Percentiles rank a stretch among this genome's conserved stretches.
Evolutionary conservation across 2,329 filamentous ascomycete genomes (phyloP).

Genomic region (Neocucurbitaria cava): DNA sequence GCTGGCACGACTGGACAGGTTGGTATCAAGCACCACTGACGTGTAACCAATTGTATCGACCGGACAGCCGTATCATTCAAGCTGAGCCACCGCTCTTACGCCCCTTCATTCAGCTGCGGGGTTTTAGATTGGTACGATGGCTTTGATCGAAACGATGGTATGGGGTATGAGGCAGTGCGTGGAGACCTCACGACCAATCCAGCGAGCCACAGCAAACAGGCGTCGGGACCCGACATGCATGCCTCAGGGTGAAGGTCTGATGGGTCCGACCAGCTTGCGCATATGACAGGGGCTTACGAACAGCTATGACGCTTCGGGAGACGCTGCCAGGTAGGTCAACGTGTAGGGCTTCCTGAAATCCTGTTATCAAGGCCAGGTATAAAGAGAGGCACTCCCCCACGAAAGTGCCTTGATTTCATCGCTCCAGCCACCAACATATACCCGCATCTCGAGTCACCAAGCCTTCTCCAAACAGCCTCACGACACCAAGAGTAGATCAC

Average conservation of each 20-base stretch:
- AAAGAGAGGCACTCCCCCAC: slow-evolving; percentile 6
- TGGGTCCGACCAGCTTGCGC: slow-evolving; percentile 1
- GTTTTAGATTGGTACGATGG: slow-evolving; percentile 1
- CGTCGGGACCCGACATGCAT: slow-evolving; percentile 12
- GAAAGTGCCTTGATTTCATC: background rate
- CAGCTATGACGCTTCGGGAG: background rate
- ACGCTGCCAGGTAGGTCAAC: background rate
- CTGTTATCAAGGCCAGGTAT: slow-evolving; percentile 8
- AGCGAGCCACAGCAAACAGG: slow-evolving; percentile 1
- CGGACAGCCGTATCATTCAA: background rate
- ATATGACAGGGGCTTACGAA: slow-evolving; percentile 13
- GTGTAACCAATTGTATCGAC: slow-evolving; percentile 9
- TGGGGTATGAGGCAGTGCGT: slow-evolving; percentile 23
- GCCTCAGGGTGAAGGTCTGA: slow-evolving; percentile 9
- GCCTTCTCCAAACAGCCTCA: background rate
- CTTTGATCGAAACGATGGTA: slow-evolving; percentile 1
- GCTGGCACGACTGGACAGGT: slow-evolving; percentile 9
- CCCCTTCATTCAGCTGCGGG: slow-evolving; percentile 7
- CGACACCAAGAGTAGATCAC: background rate
- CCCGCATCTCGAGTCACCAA: background rate
- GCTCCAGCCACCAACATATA: background rate
- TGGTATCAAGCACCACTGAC: slow-evolving; percentile 2
- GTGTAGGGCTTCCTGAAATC: background rate
- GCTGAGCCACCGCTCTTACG: slow-evolving; percentile 18
- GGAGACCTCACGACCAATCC: slow-evolving; percentile 18